These are phyloP conservation scores for Trichosporon sp. DNA, from an alignment of 1,284 basidiomycete species.

Conservation along the genomic window DNA sequence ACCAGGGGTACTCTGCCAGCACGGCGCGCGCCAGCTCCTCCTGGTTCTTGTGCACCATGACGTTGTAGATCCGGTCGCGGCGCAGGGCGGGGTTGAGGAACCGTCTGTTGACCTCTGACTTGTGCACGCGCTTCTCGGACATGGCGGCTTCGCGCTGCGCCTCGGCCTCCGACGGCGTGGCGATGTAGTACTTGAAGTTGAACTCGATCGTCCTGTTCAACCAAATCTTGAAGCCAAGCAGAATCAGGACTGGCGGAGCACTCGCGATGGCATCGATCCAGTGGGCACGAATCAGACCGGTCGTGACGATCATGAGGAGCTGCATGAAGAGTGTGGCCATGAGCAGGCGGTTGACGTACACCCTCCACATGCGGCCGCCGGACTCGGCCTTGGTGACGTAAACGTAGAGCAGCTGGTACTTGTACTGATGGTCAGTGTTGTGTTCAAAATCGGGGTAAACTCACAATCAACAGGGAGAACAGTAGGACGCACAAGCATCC, in stretches of 20 bases:
- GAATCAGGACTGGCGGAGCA: conserved; percentile 68
- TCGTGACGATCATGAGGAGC: conserved; percentile 76
- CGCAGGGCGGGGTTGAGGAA: conserved; percentile 53
- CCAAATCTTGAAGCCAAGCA: conserved; percentile 75
- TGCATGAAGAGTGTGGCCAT: conserved; percentile 74
- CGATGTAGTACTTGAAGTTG: conserved; percentile 65
- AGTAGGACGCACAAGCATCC: conserved; percentile 71
- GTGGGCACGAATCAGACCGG: conserved; percentile 73
- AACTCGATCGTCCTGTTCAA: conserved; percentile 62
- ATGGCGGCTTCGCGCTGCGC: conserved; percentile 26
- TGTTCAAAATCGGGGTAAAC: not conserved
- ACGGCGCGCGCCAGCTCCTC: conserved; percentile 42
- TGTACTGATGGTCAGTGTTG: conserved; percentile 54
- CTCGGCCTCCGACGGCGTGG: conserved; percentile 47
- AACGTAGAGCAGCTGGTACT: conserved; percentile 94
- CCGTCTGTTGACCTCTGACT: conserved; percentile 49
- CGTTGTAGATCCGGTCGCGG: conserved; percentile 43
- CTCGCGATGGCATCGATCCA: conserved; percentile 51
- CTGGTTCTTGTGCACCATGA: conserved; percentile 49
- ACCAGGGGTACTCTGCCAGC: conserved; percentile 45
- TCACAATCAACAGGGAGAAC: conserved; percentile 49
- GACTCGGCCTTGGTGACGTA: conserved; percentile 80
- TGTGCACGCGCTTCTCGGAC: conserved; percentile 43
- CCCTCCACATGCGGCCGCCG: conserved; percentile 90
- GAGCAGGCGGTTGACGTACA: conserved; percentile 77